Base-by-base conservation (phyloP, 2,329 filamentous ascomycete species). In the Ceratocystis huliohia region DNA sequence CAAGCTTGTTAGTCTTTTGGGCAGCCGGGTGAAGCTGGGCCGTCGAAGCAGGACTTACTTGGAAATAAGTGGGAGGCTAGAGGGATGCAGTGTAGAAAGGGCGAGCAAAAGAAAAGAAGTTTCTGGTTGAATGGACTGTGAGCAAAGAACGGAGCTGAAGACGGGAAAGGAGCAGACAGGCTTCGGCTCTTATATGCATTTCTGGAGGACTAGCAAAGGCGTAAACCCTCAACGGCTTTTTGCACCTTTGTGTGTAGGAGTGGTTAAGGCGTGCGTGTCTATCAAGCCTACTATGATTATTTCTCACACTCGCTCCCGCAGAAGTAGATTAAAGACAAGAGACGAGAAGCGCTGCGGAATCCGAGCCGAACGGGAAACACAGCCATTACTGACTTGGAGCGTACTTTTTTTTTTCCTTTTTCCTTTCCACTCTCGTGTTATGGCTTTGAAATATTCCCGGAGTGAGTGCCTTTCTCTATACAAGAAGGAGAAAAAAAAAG, bases 341-440 rank as follows among this genome's bases (percentile, higher is more conserved):
- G 50, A 30, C 6, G 25, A 30, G 50, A 17, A 25, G 50, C 50
- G 22, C 25, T 56, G 50, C 22, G 50, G 50, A 56, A 56, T 25
- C 50, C 50, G 22, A 56, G 10, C 50, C 50, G 50, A 56, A 56
- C 50, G 50, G 50, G 50, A 56, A 56, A 25, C 50, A 56, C 50
- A 30, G 20, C 25, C 46, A 20, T 20, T 10, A 20, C 5, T 48
- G 46, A 7, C 46, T 48, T 48, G 15, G 6, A 48, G 17, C 17
- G 15, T n/a, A 2, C 28, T 56, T 25, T 56, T 28, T n/a, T 13
- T 56, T 30, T 15, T 28, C 15, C 1, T 17, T n/a, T 15, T 30
- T 25, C 20, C 20, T 50, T 22, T 50, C 46, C 2, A 50, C 17
- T 22, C 33, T 37, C 33, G 33, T 37, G 7, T 15, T 20, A n/a